Conservation (phyloP, 768 basidiomycete species). For the Macrocybe gigantea region DNA sequence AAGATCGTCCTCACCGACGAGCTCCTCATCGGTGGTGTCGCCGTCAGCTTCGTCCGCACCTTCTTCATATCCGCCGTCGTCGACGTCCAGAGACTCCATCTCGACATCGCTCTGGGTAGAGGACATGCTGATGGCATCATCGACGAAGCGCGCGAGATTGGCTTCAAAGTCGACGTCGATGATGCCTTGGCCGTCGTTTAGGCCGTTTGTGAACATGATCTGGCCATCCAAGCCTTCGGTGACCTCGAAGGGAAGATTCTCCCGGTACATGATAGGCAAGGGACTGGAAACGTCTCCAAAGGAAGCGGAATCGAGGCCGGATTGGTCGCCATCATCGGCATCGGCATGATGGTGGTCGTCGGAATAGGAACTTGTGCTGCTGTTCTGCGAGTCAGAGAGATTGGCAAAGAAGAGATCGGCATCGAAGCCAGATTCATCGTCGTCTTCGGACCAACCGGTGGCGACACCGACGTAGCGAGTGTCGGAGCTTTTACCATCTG, state of each 20-base stretch:
- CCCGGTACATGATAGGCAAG: slow-evolving; percentile 19
- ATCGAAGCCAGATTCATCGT: slow-evolving; percentile 74
- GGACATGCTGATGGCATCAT: slow-evolving; percentile 33
- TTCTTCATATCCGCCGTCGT: slow-evolving; percentile 41
- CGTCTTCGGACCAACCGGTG: slow-evolving; percentile 70
- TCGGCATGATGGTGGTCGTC: slow-evolving; percentile 28
- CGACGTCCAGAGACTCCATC: slow-evolving; percentile 32
- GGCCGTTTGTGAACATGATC: slow-evolving; percentile 64
- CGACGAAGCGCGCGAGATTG: slow-evolving; percentile 46
- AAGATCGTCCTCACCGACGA: slow-evolving; percentile 68
- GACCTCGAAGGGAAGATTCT: slow-evolving; percentile 57
- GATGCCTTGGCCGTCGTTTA: slow-evolving; percentile 47
- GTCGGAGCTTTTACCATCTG: slow-evolving; percentile 32
- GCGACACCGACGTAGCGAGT: slow-evolving; percentile 56
- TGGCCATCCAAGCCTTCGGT: slow-evolving; percentile 74
- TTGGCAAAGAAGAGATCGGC: slow-evolving; percentile 83
- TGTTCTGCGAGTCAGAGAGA: slow-evolving; percentile 52
- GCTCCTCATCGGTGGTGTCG: slow-evolving; percentile 80
- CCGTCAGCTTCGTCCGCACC: slow-evolving; percentile 53
- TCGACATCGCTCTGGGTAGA: slow-evolving; percentile 48
- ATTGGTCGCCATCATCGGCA: slow-evolving; percentile 41
- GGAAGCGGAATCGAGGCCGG: slow-evolving; percentile 30
- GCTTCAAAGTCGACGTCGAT: slow-evolving; percentile 70
- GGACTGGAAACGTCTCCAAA: not conserved
- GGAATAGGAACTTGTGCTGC: slow-evolving; percentile 19